Base-by-base conservation (phyloP, 2,329 filamentous ascomycete genomes). In the Exophiala alcalophila region DNA sequence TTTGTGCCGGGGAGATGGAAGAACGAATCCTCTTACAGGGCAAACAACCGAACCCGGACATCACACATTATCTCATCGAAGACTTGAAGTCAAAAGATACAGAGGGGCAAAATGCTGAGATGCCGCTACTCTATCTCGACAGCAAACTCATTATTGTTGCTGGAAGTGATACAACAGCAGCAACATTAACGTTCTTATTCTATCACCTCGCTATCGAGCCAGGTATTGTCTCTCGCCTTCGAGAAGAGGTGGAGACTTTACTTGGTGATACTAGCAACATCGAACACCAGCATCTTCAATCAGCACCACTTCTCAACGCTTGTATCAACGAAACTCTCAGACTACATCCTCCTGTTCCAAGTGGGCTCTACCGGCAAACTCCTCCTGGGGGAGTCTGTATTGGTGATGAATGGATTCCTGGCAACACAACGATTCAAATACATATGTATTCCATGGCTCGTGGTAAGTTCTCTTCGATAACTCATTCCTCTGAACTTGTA, bases 281-380 rank as follows among this genome's bases (percentile, higher is more conserved):
- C 2, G 28, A 38, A 16, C 36, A 38, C 23, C 32, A 47, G 10
- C 24, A 16, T 11, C n/a, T 15, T 12, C 38, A 26, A n/a, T 14
- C 40, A 40, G 2, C 7, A 58, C 9, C 49, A 54, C 28, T 58
- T 69, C 8, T 58, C 64, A 31, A 41, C 10, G 67, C 62, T 3
- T 55, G 58, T 24, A 64, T 72, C 31, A 60, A 71, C 31, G 70
- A 73, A 47, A 36, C 63, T 0, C 54, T 70, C 23, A 58, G 68
- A 0, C 49, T 71, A 3, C 55, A 64, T 28, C 66, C 68, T 1
- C 53, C 67, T 1, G 61, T 68, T 0, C 61, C 65, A 2, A 58
- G 57, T 6, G 64, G 59, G 1, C 20, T 65, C 14, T 52, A 55
- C 19, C 58, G 68, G 2, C 34, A 59, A 11, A 68, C 66, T 1